A percentile compares a stretch with the other conserved stretches of the same genome.
These are phyloP conservation scores for Paracoccidioides brasiliensis DNA, from an alignment of 2,329 filamentous ascomycete genomes.

Conservation along the genomic window DNA sequence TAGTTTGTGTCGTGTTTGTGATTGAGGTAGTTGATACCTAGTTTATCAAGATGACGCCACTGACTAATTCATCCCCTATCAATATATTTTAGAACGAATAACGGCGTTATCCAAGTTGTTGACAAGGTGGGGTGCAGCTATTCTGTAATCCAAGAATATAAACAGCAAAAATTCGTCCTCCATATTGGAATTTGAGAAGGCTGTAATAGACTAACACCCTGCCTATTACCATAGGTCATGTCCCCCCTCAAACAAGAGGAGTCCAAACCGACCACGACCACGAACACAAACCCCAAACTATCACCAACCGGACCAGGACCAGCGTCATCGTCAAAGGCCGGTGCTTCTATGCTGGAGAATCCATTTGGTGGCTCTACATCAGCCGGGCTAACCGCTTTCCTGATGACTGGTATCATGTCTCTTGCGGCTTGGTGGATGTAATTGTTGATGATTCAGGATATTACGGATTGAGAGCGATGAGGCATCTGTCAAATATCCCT, in stretches of 20 bases:
- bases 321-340: neutral
- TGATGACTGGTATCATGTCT: neutral
- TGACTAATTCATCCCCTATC: neutral
- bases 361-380: neutral
- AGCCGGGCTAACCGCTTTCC: neutral
- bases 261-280: neutral
- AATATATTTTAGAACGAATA: neutral
- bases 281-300: no score
- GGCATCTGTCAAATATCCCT: neutral
- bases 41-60: neutral
- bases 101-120: neutral
- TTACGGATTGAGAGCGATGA: no score
- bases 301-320: neutral
- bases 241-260: neutral
- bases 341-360: neutral
- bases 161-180: neutral
- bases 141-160: no score
- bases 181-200: neutral
- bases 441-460: neutral
- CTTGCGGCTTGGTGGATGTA: neutral
- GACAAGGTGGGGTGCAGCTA: neutral
- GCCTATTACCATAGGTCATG: neutral
- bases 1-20: neutral
- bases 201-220: no score
- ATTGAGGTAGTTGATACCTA: neutral